phyloP scores from a whole-genome alignment of 192 early-diverging fungal genomes.

The Linnemannia zychae region DNA sequence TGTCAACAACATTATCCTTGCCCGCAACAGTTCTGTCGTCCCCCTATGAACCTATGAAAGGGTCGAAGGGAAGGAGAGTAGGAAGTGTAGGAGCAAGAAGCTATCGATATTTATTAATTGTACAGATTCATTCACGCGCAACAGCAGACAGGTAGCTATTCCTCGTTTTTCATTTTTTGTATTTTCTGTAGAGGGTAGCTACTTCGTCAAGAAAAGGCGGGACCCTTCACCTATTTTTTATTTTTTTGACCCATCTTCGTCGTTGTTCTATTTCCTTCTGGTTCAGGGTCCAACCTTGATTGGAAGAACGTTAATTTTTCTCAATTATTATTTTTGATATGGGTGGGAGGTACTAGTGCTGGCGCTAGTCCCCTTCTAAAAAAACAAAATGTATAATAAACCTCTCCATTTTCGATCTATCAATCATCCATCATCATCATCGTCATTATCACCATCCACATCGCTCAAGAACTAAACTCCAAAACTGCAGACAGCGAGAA shows the following conservation, averaged over 20 bases:
- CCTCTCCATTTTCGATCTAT: not conserved
- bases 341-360: not conserved
- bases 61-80: too few species aligned
- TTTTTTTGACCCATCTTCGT: too few species aligned
- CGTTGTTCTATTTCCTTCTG: not conserved
- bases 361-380: not conserved
- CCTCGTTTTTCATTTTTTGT: not conserved
- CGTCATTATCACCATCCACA: not conserved
- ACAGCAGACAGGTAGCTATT: too few species aligned
- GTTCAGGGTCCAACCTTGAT: constrained; percentile 5
- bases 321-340: not conserved
- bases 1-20: constrained; percentile 49
- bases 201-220: not conserved
- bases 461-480: not conserved
- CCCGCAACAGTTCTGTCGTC: constrained; percentile 27
- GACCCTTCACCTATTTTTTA: too few species aligned
- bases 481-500: not conserved
- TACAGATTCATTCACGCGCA: too few species aligned
- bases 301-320: not conserved
- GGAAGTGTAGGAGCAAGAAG: too few species aligned
- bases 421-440: not conserved
- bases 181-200: too few species aligned
- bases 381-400: not conserved
- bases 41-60: constrained; percentile 13
- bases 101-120: too few species aligned